Evolutionary conservation across 1,139 yeast species (phyloP).

Genomic region (Debaryomycetaceae sp.): DNA sequence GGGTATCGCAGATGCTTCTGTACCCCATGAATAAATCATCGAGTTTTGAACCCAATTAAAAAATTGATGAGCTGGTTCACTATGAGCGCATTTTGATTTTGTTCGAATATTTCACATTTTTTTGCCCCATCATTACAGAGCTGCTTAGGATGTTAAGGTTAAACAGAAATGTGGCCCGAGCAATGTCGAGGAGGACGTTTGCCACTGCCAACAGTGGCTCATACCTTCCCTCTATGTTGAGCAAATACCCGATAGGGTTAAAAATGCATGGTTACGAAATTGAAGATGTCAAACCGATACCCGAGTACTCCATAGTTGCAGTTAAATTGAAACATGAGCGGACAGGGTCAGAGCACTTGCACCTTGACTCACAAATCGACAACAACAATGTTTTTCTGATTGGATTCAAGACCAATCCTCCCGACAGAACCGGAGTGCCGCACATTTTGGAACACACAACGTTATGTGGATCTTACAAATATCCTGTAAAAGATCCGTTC

Average conservation of each 20-base stretch:
- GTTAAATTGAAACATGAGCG: conserved; percentile 62
- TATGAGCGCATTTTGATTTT: neutral
- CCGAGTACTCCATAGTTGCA: conserved; percentile 80
- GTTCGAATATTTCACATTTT: no score
- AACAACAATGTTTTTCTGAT: conserved; percentile 83
- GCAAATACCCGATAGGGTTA: conserved; percentile 62
- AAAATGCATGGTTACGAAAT: conserved; percentile 63
- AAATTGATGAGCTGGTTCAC: no score
- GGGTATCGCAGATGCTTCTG: no score
- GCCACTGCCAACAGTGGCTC: neutral
- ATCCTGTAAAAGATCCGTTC: conserved; percentile 94
- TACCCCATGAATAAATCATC: no score
- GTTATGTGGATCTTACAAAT: conserved; percentile 84
- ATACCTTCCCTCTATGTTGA: conserved; percentile 14
- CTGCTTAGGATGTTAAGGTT: neutral
- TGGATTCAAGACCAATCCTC: conserved; percentile 92
- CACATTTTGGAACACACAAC: conserved; percentile 96
- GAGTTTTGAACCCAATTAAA: no score
- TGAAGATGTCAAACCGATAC: conserved; percentile 61
- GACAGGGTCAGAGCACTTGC: conserved; percentile 81
- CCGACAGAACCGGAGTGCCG: conserved; percentile 90
- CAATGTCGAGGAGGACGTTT: neutral
- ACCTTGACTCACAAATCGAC: conserved; percentile 72
- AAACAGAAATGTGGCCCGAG: neutral
- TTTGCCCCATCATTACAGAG: no score